Evolutionary conservation across 495 filamentous ascomycete genomes (phyloP).

Genomic region (Evernia prunastri): DNA sequence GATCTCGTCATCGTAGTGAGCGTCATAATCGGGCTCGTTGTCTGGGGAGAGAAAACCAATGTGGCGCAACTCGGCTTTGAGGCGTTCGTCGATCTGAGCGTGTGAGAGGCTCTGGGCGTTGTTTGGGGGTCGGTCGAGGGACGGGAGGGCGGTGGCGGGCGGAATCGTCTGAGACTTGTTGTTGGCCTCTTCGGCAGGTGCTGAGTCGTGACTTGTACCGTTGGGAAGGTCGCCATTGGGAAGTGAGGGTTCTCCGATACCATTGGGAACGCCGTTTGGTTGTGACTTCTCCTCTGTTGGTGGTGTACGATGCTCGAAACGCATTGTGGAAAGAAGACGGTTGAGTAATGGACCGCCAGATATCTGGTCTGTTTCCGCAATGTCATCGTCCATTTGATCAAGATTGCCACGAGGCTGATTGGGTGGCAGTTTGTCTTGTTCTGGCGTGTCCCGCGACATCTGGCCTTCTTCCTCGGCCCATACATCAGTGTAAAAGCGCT

Average conservation of each 20-base stretch:
- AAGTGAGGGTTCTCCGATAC: slow-evolving; percentile 46
- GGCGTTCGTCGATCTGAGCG: slow-evolving; percentile 74
- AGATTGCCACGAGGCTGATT: slow-evolving; percentile 81
- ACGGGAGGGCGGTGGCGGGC: slow-evolving; percentile 57
- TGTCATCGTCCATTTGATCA: slow-evolving; percentile 77
- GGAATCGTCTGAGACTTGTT: slow-evolving; percentile 47
- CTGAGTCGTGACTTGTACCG: slow-evolving; percentile 44
- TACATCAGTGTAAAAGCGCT: slow-evolving; percentile 75
- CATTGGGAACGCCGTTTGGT: slow-evolving; percentile 45
- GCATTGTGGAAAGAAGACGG: slow-evolving; percentile 74
- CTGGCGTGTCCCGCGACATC: slow-evolving; percentile 57
- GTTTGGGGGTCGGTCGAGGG: slow-evolving; percentile 49
- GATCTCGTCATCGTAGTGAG: slow-evolving; percentile 89
- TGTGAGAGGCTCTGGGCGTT: slow-evolving; percentile 62
- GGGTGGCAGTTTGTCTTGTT: slow-evolving; percentile 57
- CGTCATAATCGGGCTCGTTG: slow-evolving; percentile 69
- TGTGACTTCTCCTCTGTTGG: slow-evolving; percentile 51
- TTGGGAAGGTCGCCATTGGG: slow-evolving; percentile 49
- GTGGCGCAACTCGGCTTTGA: slow-evolving; percentile 87
- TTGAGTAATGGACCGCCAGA: slow-evolving; percentile 79
- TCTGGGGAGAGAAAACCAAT: slow-evolving; percentile 78
- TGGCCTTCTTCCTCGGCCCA: slow-evolving; percentile 91
- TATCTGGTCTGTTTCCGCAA: slow-evolving; percentile 81
- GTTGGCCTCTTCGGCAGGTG: slow-evolving; percentile 37
- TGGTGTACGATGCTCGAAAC: slow-evolving; percentile 68